Evolutionary conservation across 2,329 filamentous ascomycete genomes (phyloP), one percentile per base, ranked within the genome.

Genomic region (Massarina eburnea): DNA sequence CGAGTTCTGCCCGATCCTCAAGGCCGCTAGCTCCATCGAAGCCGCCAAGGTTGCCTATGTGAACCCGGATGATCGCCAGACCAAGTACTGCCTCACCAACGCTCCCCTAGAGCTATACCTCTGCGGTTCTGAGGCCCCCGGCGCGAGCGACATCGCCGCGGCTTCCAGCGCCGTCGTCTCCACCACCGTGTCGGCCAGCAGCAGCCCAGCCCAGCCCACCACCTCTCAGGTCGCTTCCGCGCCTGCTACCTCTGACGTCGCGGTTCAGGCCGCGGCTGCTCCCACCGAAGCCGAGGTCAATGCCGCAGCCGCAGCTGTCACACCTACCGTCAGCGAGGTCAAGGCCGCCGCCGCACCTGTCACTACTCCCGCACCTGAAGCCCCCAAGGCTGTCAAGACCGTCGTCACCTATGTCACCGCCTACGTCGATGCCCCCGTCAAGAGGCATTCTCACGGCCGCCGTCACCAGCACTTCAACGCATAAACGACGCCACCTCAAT

Each of bases 61-160:
- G 42, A 48, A 58, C 19, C 55, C 57, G 20, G 55, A 70, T 21
- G 66, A 70, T 43, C 48, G 49, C 14, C 61, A 63, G 49, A 70
- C 68, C 39, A 64, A 63, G 57, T 58, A 51, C 18, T 71, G 68
- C 57, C 30, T 54, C 35, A 32, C 45, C n/a, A 39, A 54, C 12
- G 50, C 57, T 41, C 60, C 53, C 57, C 48, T 66, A 39, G 52
- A 58, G 35, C 64, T 68, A 49, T 69, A 70, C 59, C 57, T 70
- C 54, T 70, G 66, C 43, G 66, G 59, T 41, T 50, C 57, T 18
- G 45, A 66, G 5, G 56, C 62, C 9, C 64, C 66, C 6, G 49
- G 48, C 37, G 46, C 41, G 8, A 55, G 43, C 9, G 51, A 61
- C 30, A 42, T 55, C 37, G 17, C 48, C 22, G 39, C 51, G 8